These are phyloP conservation scores for Urochloa ruziziensis DNA, from an alignment of 176 grass and related monocot species.

Conservation along the genomic window DNA sequence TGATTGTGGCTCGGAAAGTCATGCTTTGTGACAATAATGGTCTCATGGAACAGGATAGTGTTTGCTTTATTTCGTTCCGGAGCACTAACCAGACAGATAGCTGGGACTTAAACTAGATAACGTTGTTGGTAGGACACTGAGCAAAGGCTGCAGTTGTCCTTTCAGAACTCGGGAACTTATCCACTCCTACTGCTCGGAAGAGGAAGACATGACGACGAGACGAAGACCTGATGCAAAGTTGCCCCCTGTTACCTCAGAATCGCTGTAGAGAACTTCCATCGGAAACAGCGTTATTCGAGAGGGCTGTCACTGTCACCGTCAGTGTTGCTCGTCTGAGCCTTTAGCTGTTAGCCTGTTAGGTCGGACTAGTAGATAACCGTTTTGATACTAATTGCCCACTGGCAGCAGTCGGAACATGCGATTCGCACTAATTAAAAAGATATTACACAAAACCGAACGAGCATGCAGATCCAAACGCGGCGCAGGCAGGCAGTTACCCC, in stretches of 20 bases:
- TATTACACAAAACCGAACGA: not conserved
- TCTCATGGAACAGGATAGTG: not conserved
- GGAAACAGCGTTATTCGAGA: not conserved
- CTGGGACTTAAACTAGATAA: not conserved
- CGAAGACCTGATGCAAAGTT: not conserved
- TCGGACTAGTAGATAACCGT: no score
- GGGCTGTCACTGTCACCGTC: not conserved
- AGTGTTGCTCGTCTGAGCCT: not conserved
- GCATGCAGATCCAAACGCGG: not conserved
- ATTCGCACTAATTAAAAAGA: not conserved
- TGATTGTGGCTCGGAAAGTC: not conserved
- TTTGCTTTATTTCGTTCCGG: not conserved
- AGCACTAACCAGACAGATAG: not conserved
- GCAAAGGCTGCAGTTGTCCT: not conserved
- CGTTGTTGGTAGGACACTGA: not conserved
- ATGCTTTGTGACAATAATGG: not conserved
- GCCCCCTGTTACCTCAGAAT: not conserved
- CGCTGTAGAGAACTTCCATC: not conserved
- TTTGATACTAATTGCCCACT: no score
- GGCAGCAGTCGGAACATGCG: not conserved
- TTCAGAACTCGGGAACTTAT: not conserved
- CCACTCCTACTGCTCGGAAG: not conserved
- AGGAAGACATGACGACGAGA: not conserved
- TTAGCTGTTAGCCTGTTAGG: not conserved
- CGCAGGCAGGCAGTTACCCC: not conserved